A percentile compares a stretch with the other conserved stretches of the same genome.
phyloP scores from a whole-genome alignment of 371 early-diverging fungal genomes.

The Coemansia sp. region DNA sequence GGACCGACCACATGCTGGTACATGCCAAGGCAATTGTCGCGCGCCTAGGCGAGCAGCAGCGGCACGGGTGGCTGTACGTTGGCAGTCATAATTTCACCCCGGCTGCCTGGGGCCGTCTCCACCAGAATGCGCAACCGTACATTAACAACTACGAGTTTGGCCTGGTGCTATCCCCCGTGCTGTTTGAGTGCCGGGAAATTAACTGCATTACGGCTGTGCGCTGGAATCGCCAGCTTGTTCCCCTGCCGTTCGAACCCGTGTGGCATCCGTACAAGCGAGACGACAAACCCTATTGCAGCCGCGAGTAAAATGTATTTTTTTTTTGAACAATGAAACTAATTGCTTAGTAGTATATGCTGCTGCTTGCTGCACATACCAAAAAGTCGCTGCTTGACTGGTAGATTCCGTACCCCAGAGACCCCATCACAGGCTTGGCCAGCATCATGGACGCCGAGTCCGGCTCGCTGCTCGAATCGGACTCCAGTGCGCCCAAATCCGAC shows the following conservation, averaged over 20 bases:
- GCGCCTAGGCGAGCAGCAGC: constrained; percentile 12
- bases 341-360: not conserved
- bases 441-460: not conserved
- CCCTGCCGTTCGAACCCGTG: constrained; percentile 16
- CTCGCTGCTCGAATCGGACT: not conserved
- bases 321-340: not conserved
- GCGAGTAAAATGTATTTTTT: not conserved
- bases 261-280: constrained; percentile 22
- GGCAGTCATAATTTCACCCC: constrained; percentile 41
- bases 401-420: constrained; percentile 1
- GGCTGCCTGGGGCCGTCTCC: constrained; percentile 34
- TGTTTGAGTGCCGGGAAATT: not conserved
- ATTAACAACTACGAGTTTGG: constrained; percentile 45
- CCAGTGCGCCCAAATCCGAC: not conserved
- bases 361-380: constrained; percentile 3
- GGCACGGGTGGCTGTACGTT: constrained; percentile 25
- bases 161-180: constrained; percentile 10
- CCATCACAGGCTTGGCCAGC: constrained; percentile 11
- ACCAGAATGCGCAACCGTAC: not conserved
- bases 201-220: not conserved
- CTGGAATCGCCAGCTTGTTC: constrained; percentile 6
- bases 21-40: constrained; percentile 38
- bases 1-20: constrained; percentile 6
- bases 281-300: constrained; percentile 21
- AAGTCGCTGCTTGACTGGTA: not conserved